These are phyloP conservation scores for Dillenia suffruticosa DNA, from an alignment of 164 flowering plant genomes.

Conservation along the genomic window DNA sequence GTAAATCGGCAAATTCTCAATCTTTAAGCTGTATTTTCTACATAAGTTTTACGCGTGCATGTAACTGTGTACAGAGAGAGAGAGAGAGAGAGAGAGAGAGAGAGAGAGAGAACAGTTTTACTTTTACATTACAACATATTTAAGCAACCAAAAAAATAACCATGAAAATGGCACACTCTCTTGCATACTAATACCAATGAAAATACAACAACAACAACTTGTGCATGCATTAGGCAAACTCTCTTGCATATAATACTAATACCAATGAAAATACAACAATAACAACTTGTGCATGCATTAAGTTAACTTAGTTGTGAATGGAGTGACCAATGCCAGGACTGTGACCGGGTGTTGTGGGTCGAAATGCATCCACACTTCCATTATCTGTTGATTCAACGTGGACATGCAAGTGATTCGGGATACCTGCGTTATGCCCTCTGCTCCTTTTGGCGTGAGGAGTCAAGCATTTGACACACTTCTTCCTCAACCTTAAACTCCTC, in stretches of 20 bases:
- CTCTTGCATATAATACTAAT: not conserved
- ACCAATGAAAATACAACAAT: not conserved
- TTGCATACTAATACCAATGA: not conserved
- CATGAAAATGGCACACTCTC: not conserved
- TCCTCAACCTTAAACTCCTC: slow-evolving; percentile 13
- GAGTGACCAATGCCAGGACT: slow-evolving; percentile 37
- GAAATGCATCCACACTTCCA: slow-evolving; percentile 17
- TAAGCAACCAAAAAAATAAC: not conserved
- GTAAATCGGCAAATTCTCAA: too few species aligned
- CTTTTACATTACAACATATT: too few species aligned
- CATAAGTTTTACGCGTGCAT: too few species aligned
- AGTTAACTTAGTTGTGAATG: slow-evolving; percentile 8
- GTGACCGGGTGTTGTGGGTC: slow-evolving; percentile 36
- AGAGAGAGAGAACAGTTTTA: too few species aligned
- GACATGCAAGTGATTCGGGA: not conserved
- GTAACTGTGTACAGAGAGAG: too few species aligned
- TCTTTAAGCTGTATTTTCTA: too few species aligned
- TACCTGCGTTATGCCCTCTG: not conserved
- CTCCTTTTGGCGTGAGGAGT: slow-evolving; percentile 6
- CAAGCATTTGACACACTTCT: slow-evolving; percentile 4
- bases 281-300: not conserved
- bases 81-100: too few species aligned
- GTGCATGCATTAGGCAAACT: not conserved
- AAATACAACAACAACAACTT: not conserved
- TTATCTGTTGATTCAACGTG: not conserved